Base-by-base conservation (phyloP, 2,329 filamentous ascomycete species). In the Fusarium brachygibbosum region DNA sequence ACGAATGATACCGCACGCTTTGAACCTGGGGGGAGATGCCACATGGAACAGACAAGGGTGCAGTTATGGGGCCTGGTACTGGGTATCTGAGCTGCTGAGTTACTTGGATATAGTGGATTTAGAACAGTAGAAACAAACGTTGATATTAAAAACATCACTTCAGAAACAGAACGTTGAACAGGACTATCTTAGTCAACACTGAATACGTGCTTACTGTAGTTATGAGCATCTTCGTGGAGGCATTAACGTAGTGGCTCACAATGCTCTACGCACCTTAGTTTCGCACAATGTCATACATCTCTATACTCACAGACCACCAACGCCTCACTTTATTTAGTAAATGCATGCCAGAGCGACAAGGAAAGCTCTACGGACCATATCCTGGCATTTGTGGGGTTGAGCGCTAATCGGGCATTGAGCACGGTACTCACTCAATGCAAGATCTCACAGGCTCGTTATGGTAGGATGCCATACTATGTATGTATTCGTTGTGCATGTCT, bases 41-140 rank as follows among this genome's bases (percentile, higher is more conserved):
- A 60, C 54, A 70, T 59, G 53, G 62, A 63, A 63, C 35, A 55
- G 51, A 54, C 63, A 70, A 59, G 67, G 67, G 67, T 69, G 25
- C n/a, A 41, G 25, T 32, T 69, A 63, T 60, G 64, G 64, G 66
- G 63, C 44, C 49, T 48, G 16, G 41, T 49, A 51, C 51, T 40
- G 29, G 23, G 23, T 25, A 25, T 25, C 50, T 40, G 29, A 12
- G 29, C 19, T 29, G 23, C 32, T 37, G 45, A 19, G 29, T 3
- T 29, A 29, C 9, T n/a, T n/a, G n/a, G 3, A 10, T 12, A n/a
- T 38, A 28, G 19, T 51, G 29, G 31, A 21, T 13, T 53, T 40
- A 25, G 40, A 52, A 45, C 28, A 41, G 23, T 25, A 41, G 34
- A 35, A 23, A 17, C 29, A 44, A 17, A 44, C 42, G 8, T 16